phyloP scores from a whole-genome alignment of 129 eudicot genomes.

The Artemisia argyi region DNA sequence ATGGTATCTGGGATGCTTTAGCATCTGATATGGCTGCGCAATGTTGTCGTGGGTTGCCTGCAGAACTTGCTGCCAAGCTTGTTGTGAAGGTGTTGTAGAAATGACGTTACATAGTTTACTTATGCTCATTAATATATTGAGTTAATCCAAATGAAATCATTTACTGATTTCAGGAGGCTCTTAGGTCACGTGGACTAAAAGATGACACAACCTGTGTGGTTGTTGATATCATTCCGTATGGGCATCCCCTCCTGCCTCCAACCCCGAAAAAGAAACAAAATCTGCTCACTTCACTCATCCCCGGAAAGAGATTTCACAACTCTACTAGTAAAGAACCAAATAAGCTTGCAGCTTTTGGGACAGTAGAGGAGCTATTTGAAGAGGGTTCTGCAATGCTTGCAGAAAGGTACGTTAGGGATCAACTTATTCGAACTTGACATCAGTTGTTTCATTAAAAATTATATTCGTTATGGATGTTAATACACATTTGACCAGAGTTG shows the following conservation, averaged over 20 bases:
- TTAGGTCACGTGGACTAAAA: slow-evolving; percentile 93
- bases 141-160: not conserved
- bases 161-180: slow-evolving; percentile 65
- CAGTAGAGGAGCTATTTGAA: slow-evolving; percentile 95
- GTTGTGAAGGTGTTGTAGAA: slow-evolving; percentile 79
- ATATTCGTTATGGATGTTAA: not conserved
- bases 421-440: not conserved
- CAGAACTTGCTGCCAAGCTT: slow-evolving; percentile 96
- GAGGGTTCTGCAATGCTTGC: slow-evolving; percentile 99
- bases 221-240: slow-evolving; percentile 94
- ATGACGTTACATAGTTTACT: not conserved
- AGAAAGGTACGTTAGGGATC: slow-evolving; percentile 60
- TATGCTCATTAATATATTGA: not conserved
- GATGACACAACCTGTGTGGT: slow-evolving; percentile 99
- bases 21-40: slow-evolving; percentile 84
- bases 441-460: not conserved
- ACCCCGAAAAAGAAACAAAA: slow-evolving; percentile 74
- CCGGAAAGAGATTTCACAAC: slow-evolving; percentile 62
- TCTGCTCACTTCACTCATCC: slow-evolving; percentile 58
- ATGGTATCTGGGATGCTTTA: slow-evolving; percentile 99
- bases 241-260: slow-evolving; percentile 63
- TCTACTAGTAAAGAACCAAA: slow-evolving; percentile 48
- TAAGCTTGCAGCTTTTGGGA: slow-evolving; percentile 90
- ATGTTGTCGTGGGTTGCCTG: slow-evolving; percentile 92
- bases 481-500: not conserved